Conservation (phyloP, 768 basidiomycete species). For the Lentinula boryana region DNA sequence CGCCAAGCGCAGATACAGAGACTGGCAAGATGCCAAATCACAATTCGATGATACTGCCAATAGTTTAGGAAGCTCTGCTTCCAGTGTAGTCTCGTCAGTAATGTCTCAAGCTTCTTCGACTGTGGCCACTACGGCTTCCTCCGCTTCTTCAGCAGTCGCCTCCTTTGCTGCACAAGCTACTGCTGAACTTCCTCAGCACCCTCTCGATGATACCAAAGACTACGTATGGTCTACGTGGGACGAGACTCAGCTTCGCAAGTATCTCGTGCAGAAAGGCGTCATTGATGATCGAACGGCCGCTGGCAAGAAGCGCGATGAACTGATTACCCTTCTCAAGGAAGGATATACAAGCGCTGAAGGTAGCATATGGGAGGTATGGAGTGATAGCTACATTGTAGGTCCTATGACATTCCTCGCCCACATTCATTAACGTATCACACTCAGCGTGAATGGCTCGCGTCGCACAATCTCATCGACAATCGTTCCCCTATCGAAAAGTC, state of each 20-base stretch:
- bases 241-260: constrained; percentile 64
- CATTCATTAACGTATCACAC: neutral
- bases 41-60: constrained; percentile 47
- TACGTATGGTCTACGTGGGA: constrained; percentile 90
- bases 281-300: constrained; percentile 47
- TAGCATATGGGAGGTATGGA: constrained; percentile 83
- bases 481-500: constrained; percentile 37
- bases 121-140: constrained; percentile 30
- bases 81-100: neutral
- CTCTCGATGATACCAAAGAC: constrained; percentile 72
- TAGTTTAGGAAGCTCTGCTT: constrained; percentile 39
- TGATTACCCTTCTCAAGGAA: constrained; percentile 62
- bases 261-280: constrained; percentile 71
- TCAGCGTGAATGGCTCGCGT: constrained; percentile 82
- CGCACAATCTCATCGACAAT: constrained; percentile 58
- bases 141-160: constrained; percentile 31
- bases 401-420: neutral
- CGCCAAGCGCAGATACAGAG: constrained; percentile 65
- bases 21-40: constrained; percentile 55
- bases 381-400: constrained; percentile 73
- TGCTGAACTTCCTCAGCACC: constrained; percentile 28
- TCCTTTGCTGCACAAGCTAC: constrained; percentile 48
- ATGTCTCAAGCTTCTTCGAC: constrained; percentile 15
- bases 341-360: constrained; percentile 56
- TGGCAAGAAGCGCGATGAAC: constrained; percentile 57